These are phyloP conservation scores for Globisporangium rhizosaccharum DNA, from an alignment of 352 stramenopile genomes.

Conservation along the genomic window DNA sequence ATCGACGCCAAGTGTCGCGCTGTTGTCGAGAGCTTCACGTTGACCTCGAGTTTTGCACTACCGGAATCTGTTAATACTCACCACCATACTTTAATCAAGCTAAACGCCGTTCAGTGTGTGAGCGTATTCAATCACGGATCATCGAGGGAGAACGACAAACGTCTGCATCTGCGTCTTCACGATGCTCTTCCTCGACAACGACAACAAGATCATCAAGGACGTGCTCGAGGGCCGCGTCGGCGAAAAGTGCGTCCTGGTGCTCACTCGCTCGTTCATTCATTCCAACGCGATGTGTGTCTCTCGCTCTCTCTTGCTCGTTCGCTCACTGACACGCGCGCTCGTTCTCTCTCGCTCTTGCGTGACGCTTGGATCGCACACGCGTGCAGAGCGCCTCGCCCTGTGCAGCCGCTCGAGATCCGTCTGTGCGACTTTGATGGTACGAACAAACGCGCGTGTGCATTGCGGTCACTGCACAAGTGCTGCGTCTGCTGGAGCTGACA, in stretches of 20 bases:
- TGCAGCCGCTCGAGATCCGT: slow-evolving; percentile 70
- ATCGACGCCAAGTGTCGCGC: neutral
- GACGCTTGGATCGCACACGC: neutral
- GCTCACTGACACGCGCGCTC: neutral
- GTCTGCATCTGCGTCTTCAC: neutral
- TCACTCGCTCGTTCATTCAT: neutral
- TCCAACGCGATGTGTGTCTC: neutral
- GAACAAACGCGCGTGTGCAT: neutral
- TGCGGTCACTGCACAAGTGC: neutral
- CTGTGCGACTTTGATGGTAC: slow-evolving; percentile 85
- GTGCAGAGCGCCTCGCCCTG: slow-evolving; percentile 61
- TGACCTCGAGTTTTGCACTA: neutral
- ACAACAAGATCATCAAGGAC: slow-evolving; percentile 89
- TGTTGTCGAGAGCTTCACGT: neutral
- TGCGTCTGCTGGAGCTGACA: neutral
- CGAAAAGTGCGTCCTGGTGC: slow-evolving; percentile 41
- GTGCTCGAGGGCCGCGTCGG: slow-evolving; percentile 66
- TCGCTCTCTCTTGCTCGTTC: neutral
- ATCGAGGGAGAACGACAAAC: neutral
- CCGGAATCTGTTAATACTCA: too few species aligned
- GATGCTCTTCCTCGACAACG: slow-evolving; percentile 82
- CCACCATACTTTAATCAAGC: neutral
- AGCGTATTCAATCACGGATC: neutral
- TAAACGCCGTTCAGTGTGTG: neutral
- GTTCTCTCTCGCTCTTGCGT: neutral